A percentile compares a stretch with the other conserved stretches of the same genome.
phyloP scores from a whole-genome alignment of 768 basidiomycete genomes.

The Tylopilus sp. region DNA sequence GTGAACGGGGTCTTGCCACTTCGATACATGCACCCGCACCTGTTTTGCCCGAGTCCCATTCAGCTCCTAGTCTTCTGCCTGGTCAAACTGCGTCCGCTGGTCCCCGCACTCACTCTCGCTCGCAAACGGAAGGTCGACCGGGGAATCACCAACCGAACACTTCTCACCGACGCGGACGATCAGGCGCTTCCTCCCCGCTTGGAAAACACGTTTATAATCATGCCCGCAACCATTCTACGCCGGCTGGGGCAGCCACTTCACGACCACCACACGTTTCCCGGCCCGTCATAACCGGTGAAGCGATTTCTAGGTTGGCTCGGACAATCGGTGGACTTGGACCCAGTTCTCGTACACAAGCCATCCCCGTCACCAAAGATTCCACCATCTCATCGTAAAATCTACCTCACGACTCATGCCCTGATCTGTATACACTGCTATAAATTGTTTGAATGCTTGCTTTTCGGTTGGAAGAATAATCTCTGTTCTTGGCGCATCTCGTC shows the following conservation, averaged over 20 bases:
- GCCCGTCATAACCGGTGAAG: slow-evolving; percentile 73
- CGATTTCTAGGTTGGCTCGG: slow-evolving; percentile 60
- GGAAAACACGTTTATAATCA: slow-evolving; percentile 36
- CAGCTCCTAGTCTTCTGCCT: slow-evolving; percentile 35
- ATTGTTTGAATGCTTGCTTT: slow-evolving; percentile 10
- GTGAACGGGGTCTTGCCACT: slow-evolving; percentile 39
- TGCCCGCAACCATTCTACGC: slow-evolving; percentile 63
- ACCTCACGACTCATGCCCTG: slow-evolving; percentile 3
- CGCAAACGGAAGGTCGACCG: slow-evolving; percentile 54
- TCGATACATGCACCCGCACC: slow-evolving; percentile 56
- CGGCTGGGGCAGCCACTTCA: slow-evolving; percentile 37
- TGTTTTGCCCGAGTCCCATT: slow-evolving; percentile 36
- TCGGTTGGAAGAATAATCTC: slow-evolving; percentile 19
- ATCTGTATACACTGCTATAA: slow-evolving; percentile 11
- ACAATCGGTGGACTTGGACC: slow-evolving; percentile 47
- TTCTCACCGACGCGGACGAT: slow-evolving; percentile 37
- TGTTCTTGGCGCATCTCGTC: slow-evolving; percentile 13
- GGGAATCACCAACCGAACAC: slow-evolving; percentile 30
- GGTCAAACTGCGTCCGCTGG: slow-evolving; percentile 27
- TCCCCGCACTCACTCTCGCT: slow-evolving; percentile 45
- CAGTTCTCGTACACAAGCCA: slow-evolving; percentile 22
- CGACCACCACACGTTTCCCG: slow-evolving; percentile 46
- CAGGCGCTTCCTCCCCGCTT: slow-evolving; percentile 44
- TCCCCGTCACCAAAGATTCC: slow-evolving; percentile 27
- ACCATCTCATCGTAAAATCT: slow-evolving; percentile 22